Percentiles rank a stretch among this genome's conserved stretches.
Conservation (phyloP, 352 stramenopile genomes). For the Phytophthora pistaciae region DNA sequence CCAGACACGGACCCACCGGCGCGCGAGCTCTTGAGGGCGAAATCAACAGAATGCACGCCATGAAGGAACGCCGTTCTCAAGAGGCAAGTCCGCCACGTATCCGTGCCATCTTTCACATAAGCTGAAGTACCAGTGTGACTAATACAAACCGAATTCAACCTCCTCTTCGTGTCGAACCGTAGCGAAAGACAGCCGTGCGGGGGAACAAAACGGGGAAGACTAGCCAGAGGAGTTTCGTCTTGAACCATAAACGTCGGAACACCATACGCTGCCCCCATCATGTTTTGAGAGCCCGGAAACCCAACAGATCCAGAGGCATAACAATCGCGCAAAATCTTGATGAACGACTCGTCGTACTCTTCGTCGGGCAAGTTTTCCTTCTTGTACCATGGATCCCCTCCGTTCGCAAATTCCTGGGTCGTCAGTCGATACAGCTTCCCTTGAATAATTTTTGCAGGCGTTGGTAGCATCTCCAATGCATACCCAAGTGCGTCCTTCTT, state of each 20-base stretch:
- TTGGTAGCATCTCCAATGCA: constrained; percentile 65
- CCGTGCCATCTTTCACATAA: constrained; percentile 58
- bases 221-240: constrained; percentile 74
- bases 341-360: constrained; percentile 88
- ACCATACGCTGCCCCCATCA: constrained; percentile 84
- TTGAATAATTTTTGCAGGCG: constrained; percentile 72
- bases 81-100: constrained; percentile 75
- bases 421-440: constrained; percentile 90
- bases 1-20: constrained; percentile 69
- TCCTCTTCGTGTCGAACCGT: constrained; percentile 76
- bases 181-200: constrained; percentile 62
- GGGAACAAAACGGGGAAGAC: constrained; percentile 67
- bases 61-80: constrained; percentile 68
- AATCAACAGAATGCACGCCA: constrained; percentile 83
- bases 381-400: constrained; percentile 91
- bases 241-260: constrained; percentile 88
- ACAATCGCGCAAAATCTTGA: constrained; percentile 89
- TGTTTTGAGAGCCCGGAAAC: constrained; percentile 89
- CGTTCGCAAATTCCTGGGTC: constrained; percentile 89
- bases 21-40: constrained; percentile 78
- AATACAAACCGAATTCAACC: constrained; percentile 63
- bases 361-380: constrained; percentile 89
- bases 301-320: constrained; percentile 85
- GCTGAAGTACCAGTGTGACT: constrained; percentile 81
- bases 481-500: constrained; percentile 83